A percentile compares a stretch with the other conserved stretches of the same genome.
These are phyloP conservation scores for Ustilago shanxiensis DNA, from an alignment of 1,284 basidiomycete genomes.

Conservation along the genomic window DNA sequence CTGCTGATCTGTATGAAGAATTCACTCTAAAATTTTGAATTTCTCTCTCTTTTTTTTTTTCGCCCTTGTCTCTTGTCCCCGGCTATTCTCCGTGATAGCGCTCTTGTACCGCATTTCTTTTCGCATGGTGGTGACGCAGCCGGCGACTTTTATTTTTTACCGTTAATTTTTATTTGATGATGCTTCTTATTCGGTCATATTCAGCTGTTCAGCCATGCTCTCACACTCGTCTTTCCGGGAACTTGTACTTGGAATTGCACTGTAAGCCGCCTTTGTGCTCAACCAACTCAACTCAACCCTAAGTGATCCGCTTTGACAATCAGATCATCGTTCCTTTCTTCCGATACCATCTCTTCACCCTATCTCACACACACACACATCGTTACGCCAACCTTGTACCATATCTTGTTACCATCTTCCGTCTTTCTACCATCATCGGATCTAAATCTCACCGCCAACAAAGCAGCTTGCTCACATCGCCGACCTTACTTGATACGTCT, in stretches of 20 bases:
- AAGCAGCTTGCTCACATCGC: neutral
- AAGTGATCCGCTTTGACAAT: neutral
- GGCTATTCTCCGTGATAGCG: no score
- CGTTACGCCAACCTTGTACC: no score
- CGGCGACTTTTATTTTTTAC: constrained; percentile 15
- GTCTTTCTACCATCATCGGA: neutral
- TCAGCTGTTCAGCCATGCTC: neutral
- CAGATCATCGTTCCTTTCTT: neutral
- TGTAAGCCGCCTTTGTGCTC: no score
- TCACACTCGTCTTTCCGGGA: neutral
- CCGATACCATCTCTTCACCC: neutral
- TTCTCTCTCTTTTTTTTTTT: no score
- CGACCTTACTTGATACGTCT: neutral
- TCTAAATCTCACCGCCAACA: neutral
- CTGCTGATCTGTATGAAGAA: no score
- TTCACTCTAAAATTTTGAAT: no score
- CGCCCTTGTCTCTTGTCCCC: no score
- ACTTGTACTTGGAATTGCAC: no score
- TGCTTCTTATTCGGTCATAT: neutral
- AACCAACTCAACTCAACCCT: neutral
- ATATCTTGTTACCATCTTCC: neutral
- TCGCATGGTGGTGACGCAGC: constrained; percentile 10
- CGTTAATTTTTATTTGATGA: neutral
- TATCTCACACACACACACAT: no score
- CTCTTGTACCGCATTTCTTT: neutral